Evolutionary conservation across 495 filamentous ascomycete species (phyloP).

Genomic region (Trichoderma gamsii): DNA sequence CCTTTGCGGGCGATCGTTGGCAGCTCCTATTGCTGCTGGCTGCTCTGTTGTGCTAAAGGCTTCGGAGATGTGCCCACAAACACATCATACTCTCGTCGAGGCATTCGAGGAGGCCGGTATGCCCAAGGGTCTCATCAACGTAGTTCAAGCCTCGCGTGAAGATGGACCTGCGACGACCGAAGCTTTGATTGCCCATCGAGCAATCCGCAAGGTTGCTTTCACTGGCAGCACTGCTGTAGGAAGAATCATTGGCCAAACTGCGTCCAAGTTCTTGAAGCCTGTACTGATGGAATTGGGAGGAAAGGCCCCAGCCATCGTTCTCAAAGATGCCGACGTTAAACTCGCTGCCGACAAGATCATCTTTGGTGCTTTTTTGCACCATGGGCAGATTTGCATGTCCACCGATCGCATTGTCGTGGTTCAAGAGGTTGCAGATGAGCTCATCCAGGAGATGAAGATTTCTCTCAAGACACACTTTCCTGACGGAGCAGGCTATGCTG

Average conservation of each 20-base stretch:
- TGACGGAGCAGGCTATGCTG: neutral
- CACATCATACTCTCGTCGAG: constrained; percentile 8
- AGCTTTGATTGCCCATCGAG: constrained; percentile 35
- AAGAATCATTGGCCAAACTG: constrained; percentile 31
- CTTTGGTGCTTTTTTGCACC: constrained; percentile 21
- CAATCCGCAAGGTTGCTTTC: constrained; percentile 40
- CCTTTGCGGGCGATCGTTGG: neutral
- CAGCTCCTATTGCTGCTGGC: constrained; percentile 56
- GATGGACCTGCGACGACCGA: constrained; percentile 42
- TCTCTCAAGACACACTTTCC: constrained; percentile 15
- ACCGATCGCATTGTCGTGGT: constrained; percentile 27
- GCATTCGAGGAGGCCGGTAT: constrained; percentile 40
- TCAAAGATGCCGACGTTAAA: constrained; percentile 26
- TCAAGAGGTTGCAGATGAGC: constrained; percentile 19
- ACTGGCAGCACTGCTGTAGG: constrained; percentile 26
- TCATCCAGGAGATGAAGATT: constrained; percentile 19
- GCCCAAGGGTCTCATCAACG: constrained; percentile 43
- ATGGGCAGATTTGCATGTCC: constrained; percentile 30
- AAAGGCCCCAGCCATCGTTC: constrained; percentile 24
- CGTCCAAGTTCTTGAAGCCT: constrained; percentile 49
- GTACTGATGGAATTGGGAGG: constrained; percentile 36
- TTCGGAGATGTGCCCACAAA: constrained; percentile 27
- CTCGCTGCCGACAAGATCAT: constrained; percentile 23
- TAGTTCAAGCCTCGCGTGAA: constrained; percentile 38
- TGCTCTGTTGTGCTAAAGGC: constrained; percentile 74